Evolutionary conservation across 1,284 basidiomycete species (phyloP), one percentile per base, ranked within the genome.

Genomic region (Thelephora terrestris): DNA sequence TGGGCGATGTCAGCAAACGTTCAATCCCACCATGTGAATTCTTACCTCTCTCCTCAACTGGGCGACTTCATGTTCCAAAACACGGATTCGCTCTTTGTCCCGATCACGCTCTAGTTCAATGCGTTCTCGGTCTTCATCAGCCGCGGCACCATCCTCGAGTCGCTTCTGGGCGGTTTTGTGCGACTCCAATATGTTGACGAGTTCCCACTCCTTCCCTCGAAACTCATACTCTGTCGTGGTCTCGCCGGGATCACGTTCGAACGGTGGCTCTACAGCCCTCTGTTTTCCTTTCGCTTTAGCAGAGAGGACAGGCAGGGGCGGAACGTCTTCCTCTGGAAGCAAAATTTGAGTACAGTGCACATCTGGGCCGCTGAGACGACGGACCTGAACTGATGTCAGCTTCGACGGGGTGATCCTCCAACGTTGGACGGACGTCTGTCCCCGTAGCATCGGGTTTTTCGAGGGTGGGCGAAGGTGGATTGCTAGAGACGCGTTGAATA

Each of bases 61-160:
- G 43, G 64, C 63, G 35, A 89, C 74, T 58, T 88, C 85, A 40
- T 76, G 75, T 58, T 89, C 85, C 3, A 89, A 68, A 52, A 69
- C 64, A 47, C 64, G 68, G 21, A 89, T 89, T 43, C 74, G 73
- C 50, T 73, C 72, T 57, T 83, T 82, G 57, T 86, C 81, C 29
- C 61, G 64, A 21, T 65, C 66, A 24, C 71, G 68, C 53, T 79
- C 78, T 34, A 59, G 59, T 9, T 53, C 54, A 45, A 70, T 70
- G 55, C 65, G 61, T 42, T 53, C 56, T 16, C 53, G 47, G 57
- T 76, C 73, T 49, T 72, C 69, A 50, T 67, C 68, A 36, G 63
- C 61, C 14, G 16, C 20, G 21, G 39, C 12, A 42, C 21, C 12
- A 12, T 14, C 21, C 5, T 42, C 39, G 12, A 42, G 25, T 42